Base-by-base conservation (phyloP, 2,329 filamentous ascomycete species). In the Orbilia brochopaga region DNA sequence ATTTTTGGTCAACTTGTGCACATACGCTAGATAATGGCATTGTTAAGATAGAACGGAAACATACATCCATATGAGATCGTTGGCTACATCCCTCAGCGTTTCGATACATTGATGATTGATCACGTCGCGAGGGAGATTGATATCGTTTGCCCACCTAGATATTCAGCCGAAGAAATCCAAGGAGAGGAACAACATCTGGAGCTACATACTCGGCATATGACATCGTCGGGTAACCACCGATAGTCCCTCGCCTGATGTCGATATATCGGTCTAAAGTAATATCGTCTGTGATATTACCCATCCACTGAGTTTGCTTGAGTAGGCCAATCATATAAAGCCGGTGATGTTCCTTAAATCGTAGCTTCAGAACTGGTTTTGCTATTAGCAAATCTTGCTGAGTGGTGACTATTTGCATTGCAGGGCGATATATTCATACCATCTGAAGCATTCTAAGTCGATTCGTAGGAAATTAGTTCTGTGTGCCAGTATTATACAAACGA, bases 11-110 rank as follows among this genome's bases (percentile, higher is more conserved):
- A 32, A 24, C 24, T 40, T 8, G 21, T 17, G 48, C 8, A 44
- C 17, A 55, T 24, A 40, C 11, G 44, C 10, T 27, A 19, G 30
- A 24, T 1, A 44, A n/a, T 4, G 8, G 19, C 4, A 32, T 32
- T 32, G 3, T 32, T 3, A 19, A n/a, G 7, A 21, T 21, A 3
- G 11, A 55, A 24, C 30, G 3, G 2, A 6, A 7, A 65, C 74
- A 4, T 66, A 75, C 74, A 77, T 58, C n/a, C 67, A 65, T 2
- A 73, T 62, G 13, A 76, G 58, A 24, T 77, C 76, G 37, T 64
- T 73, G 13, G 72, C 56, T 23, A 76, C 63, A 32, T 73, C 57
- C 40, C 72, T 58, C 50, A 73, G 74, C 13, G 59, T 70, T 7
- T 54, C 52, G 5, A 76, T 56, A 23, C 74, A 75, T 0, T 65